Evolutionary conservation across 306 rosid genomes (phyloP), one percentile per base, ranked within the genome.

Genomic region (Pterocarpus macrocarpus): DNA sequence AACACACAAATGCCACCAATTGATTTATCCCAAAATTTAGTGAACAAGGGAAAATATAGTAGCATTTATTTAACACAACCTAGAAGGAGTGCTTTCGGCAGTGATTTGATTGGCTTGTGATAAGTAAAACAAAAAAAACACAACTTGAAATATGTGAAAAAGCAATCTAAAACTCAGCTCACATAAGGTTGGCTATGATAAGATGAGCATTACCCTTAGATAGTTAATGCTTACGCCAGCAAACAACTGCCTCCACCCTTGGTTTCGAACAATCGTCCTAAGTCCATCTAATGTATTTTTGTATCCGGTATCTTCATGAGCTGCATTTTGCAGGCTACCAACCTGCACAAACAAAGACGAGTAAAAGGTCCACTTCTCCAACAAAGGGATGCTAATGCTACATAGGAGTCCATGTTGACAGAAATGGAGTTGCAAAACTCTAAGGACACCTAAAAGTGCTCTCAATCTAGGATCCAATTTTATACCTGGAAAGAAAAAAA

Each of bases 191-290:
- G 72, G 38, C 34, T 70, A 69, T 66, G 41, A 85, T 71, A 64
- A 67, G 30, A 30, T 33, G 77, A 58, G 70, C 28, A 72, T 91
- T 86, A 95, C 98, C 99, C 97, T 93, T 64, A 95, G 90, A 75
- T 93, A 93, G 85, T 95, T 95, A 3, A 95, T 89, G 94, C 97
- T 95, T 45, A 93, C 85, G 81, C 99, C 99, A 30, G 97, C 92
- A 87, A 95, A 93, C 90, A 95, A 86, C 78, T 90, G 97, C 63
- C 83, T 87, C 97, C 94, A 91, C 38, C 99, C 99, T 84, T 95
- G 99, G 69, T 87, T 89, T 38, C 82, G 89, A 72, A 81, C 88
- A 34, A 93, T 95, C 49, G 30, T 79, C 58, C 84, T 80, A 65
- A 93, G 94, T 73, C 94, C 97, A 5, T 89, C 93, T 14, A 85